Base-by-base conservation (phyloP, 2,329 filamentous ascomycete species). In the Lizonia empirigonia region DNA sequence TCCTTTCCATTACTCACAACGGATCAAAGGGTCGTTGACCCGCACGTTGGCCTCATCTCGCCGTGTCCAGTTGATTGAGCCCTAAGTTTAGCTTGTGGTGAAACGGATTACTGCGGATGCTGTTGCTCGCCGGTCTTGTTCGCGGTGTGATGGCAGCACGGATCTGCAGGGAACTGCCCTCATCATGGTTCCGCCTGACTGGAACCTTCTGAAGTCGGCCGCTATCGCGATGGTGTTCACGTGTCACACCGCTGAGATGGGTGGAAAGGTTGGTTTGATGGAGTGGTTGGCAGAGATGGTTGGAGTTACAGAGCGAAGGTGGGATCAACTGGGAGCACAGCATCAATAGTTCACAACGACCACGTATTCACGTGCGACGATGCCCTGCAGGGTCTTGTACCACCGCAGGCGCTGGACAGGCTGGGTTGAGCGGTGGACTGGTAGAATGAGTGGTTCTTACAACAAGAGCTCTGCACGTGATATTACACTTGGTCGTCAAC, bases 51-150 rank as follows among this genome's bases (percentile, higher is more conserved):
- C 34, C n/a, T 40, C 27, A 23, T 23, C n/a, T 40, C 37, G 50
- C 44, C 34, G 50, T 39, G 34, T 48, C 22, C 50, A 47, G 15
- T 52, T 45, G 37, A 41, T 47, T 47, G 42, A 16, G 26, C n/a
- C 5, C 18, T 20, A 26, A 24, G 29, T 7, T 16, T 22, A 20
- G 37, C 42, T 32, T 4, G n/a, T 36, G 36, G 30, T 41, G 23
- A 36, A 16, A 46, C 41, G 13, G 18, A 26, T 12, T 27, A 16
- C 12, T 18, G 36, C n/a, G 42, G 30, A 29, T 42, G 36, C 7
- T 36, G 23, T 29, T 30, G 37, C 32, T 47, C 23, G 24, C 35
- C 19, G 16, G 23, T 16, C 10, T 16, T 34, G 10, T 10, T 22
- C 30, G 18, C 13, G 15, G 20, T 32, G 24, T 24, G 22, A 29